Evolutionary conservation across 2,329 filamentous ascomycete species (phyloP), one percentile per base, ranked within the genome.

Genomic region (Niveomyces coronatus): DNA sequence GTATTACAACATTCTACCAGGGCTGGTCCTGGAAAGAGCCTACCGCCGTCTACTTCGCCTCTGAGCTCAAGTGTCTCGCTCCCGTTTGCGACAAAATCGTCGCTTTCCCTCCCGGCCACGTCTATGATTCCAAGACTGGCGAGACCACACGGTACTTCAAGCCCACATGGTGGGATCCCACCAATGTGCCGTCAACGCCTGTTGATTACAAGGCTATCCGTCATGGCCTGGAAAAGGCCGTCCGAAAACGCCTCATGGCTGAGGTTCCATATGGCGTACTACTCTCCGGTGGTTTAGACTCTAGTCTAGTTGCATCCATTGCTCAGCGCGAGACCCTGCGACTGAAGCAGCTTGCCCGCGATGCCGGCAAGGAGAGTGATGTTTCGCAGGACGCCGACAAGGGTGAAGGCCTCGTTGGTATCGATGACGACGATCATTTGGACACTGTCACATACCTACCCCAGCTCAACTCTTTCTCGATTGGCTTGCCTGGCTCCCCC

Each of bases 401-500:
- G 38, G 74, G 74, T 44, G 79, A 82, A 53, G 77, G 85, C 34
- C 73, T 96, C 32, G 89, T 95, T 43, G 91, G 91, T 53, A 93
- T 98, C 51, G 91, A 96, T 53, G 88, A 94, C 56, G 77, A 89
- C 42, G 82, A 94, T 69, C 76, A 89, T 55, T 68, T 96, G 44
- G 86, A 82, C 34, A 94, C 88, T 11, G 76, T 94, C 45, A 91
- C 88, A 39, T 85, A 91, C 54, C 78, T 96, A 39, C 87, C 89
- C 24, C 85, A 96, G 62, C 78, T 98, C 62, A 93, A 96, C 76
- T 95, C 88, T 13, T 98, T 98, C 73, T 98, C 91, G 13, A 98
- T 98, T 49, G 91, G 91, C 56, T 79, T 98, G 24, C 88, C 89
- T 7, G 85, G 81, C 49, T 85, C 91, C 23, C 91, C 91, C 35